Base-by-base conservation (phyloP, 2,329 filamentous ascomycete genomes). In the Cercospora sp. region DNA sequence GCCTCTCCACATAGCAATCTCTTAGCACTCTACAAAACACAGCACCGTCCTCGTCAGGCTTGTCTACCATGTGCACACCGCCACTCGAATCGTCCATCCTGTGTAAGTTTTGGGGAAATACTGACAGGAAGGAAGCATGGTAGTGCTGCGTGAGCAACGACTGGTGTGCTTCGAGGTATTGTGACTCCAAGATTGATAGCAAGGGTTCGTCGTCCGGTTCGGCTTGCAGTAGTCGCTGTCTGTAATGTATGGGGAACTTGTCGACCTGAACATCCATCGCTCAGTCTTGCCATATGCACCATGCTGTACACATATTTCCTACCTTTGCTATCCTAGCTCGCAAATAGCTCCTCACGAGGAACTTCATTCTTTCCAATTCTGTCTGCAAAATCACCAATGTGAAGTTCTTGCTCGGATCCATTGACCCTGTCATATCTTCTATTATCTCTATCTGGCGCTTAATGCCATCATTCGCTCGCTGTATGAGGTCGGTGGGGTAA, bases 301-400 rank as follows among this genome's bases (percentile, higher is more conserved):
- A n/a, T 28, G 6, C 8, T 23, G 30, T 57, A 31, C 7, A 59
- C 65, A 63, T 57, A 48, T 10, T 16, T 26, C 31, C 23, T 45
- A 60, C 86, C 53, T 99, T 98, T 64, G 91, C 88, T 66, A 98
- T 89, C n/a, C 95, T 86, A 9, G 91, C 89, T 63, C 96, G 87
- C 65, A 99, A 81, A 72, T 94, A 90, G 72, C 91, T 91, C 69
- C 95, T 87, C 18, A 98, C 87, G 23, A 99, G 85, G 77, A 93
- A 99, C 82, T 97, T 97, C 81, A 92, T 96, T 57, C 95, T 86
- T 79, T 97, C 94, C 64, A 99, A 87, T 82, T 99, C 95, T 6
- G 96, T 98, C 83, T 99, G 95, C 64, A 97, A 89, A 70, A 99
- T 91, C 60, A 97, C 97, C 76, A 98, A 89, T 69, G 89, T 89